These are phyloP conservation scores for Yamadazyma sp. DNA, from an alignment of 805 yeast genomes.

Conservation along the genomic window DNA sequence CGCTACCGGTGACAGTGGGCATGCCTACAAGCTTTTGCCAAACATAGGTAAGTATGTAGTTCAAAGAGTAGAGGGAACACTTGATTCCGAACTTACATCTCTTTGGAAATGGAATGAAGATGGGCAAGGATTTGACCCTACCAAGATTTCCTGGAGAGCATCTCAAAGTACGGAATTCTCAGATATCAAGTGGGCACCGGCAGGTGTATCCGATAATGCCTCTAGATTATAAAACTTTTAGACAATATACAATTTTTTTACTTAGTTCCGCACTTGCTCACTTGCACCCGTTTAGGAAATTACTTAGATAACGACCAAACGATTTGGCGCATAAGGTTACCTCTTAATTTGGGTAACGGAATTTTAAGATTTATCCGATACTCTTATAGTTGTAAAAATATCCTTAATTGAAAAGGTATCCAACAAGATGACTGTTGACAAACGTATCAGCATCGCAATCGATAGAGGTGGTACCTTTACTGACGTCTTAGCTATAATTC, in stretches of 20 bases:
- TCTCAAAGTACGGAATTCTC: slow-evolving; percentile 11
- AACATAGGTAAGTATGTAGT: slow-evolving; percentile 27
- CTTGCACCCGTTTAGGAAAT: no score
- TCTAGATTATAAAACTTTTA: no score
- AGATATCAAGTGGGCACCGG: slow-evolving; percentile 13
- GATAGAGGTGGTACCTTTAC: slow-evolving; percentile 29
- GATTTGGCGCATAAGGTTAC: no score
- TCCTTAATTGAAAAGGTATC: no score
- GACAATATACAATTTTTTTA: no score
- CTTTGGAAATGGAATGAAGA: slow-evolving; percentile 19
- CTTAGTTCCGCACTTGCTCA: no score
- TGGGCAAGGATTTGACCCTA: slow-evolving; percentile 13
- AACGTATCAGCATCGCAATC: slow-evolving; percentile 20
- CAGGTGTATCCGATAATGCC: no score
- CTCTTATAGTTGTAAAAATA: no score
- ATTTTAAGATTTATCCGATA: no score
- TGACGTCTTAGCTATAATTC: slow-evolving; percentile 41
- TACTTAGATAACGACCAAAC: no score
- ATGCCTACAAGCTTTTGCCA: slow-evolving; percentile 38
- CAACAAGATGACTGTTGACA: no score
- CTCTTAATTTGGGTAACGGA: no score
- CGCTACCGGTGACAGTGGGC: slow-evolving; percentile 41
- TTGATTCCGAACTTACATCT: slow-evolving; percentile 8
- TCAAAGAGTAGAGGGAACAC: slow-evolving; percentile 10
- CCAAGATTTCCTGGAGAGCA: slow-evolving; percentile 13